Evolutionary conservation across 148 eudicot genomes (phyloP), one percentile per base, ranked within the genome.

Genomic region (Camellia japonica): DNA sequence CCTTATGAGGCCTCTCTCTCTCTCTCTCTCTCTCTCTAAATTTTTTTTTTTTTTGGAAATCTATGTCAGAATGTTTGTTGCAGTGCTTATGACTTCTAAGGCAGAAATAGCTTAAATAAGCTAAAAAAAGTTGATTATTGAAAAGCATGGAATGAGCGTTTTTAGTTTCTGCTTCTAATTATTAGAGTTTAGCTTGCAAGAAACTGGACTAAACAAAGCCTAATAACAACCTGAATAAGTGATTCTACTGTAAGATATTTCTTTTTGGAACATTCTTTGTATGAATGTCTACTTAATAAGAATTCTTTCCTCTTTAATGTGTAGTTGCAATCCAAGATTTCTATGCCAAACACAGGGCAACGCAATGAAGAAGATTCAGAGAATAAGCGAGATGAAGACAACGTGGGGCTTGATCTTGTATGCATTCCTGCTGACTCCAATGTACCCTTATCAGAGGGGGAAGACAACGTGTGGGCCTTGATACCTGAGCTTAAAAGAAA

Each of bases 381-480:
- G 83, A 83, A 86, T 41, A 90, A 85, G 78, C 78, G 82, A 80
- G 85, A 83, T 7, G 91, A 88, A 69, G 89, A 30, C 30, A 30
- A 89, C 61, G 79, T 83, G 55, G 88, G 85, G 38, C 82, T 86
- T 52, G 90, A 89, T 76, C 80, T 91, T 42, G 80, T 90, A 54
- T 80, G 80, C 67, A 83, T 89, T 47, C 94, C 97, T 42, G 88
- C 93, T 68, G 75, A 85, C 60, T 78, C 91, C 7, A 85, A 86
- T 62, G 71, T 84, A 42, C 84, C 90, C 54, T 78, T 89, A 64
- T 80, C 90, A 3, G 87, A 87, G 83, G 87, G 85, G 18, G 83
- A 89, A 47, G 97, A 90, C 83, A 92, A 86, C 44, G 99, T 94
- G 12, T 96, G 98, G 99, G 87, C 91, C 3, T 77, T 96, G 55